Evolutionary conservation across 2,329 filamentous ascomycete genomes (phyloP), one percentile per base, ranked within the genome.

Genomic region (Hypoxylon sp.): DNA sequence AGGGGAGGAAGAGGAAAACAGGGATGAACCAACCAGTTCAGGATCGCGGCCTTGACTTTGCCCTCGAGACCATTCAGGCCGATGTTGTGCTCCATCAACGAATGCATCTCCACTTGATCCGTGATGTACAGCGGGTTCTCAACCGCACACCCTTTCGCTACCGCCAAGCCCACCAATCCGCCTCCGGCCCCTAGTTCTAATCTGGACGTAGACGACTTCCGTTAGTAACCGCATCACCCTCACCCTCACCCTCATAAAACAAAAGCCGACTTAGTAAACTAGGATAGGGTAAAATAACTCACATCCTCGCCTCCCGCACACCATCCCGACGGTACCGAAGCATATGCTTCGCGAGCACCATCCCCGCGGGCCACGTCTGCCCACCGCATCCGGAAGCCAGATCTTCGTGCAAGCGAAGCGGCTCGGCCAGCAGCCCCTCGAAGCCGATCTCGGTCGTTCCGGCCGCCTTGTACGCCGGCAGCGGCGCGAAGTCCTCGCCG

Each of bases 181-280:
- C 94, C 93, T 63, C 96, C 96, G 64, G 95, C 93, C 61, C 96
- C 96, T 43, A 99, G 85, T 80, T 98, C 96, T 74, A 98, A 83
- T 81, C 93, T 97, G 74, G 66, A 60, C 51, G 48, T 27, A 56
- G 43, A 45, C 27, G 55, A 27, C 51, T 25, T 11, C 34, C 43
- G 51, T 68, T 51, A 70, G 61, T 12, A 57, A 54, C 23, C 11
- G 32, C 9, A 54, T 25, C 12, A 46, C 25, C 29, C 19, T 32
- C 46, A 14, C n/a, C 14, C 19, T n/a, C 8, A 43, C 6, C 14
- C 11, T 4, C 41, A 52, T n/a, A n/a, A n/a, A n/a, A n/a, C n/a
- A n/a, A n/a, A n/a, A n/a, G n/a, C n/a, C n/a, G n/a, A n/a, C n/a
- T n/a, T n/a, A n/a, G n/a, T n/a, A n/a, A n/a, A n/a, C n/a, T n/a